Evolutionary conservation across 164 flowering plant species (phyloP).

Genomic region (Taxillus chinensis): DNA sequence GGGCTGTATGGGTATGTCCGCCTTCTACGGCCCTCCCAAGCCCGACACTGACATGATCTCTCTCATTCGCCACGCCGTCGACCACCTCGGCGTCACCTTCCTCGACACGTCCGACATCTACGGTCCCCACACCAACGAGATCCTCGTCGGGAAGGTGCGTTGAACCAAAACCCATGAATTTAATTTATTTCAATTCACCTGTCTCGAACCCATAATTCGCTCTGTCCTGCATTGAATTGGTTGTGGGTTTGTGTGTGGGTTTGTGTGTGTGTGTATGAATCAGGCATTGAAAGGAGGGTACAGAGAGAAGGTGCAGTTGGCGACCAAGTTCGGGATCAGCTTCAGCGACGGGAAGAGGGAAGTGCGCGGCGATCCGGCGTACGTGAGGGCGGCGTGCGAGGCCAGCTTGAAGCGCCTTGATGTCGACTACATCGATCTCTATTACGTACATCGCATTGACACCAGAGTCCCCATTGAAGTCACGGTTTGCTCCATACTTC

Average conservation of each 20-base stretch:
- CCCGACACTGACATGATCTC: background rate
- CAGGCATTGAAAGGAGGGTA: background rate
- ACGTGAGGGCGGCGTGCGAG: background rate
- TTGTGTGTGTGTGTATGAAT: background rate
- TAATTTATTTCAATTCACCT: background rate
- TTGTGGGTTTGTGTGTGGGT: background rate
- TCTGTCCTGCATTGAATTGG: background rate
- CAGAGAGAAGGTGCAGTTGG: background rate
- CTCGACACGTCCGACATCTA: slow-evolving; percentile 1
- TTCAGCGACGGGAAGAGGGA: background rate
- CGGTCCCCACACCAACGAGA: background rate
- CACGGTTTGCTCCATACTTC: background rate
- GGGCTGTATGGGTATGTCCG: background rate
- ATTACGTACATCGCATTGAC: background rate
- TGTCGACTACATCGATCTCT: background rate
- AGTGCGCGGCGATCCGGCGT: background rate
- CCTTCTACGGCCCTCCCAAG: slow-evolving; percentile 3
- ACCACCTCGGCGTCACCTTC: background rate
- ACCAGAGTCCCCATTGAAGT: slow-evolving; percentile 1
- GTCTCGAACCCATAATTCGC: background rate
- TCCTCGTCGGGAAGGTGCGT: background rate
- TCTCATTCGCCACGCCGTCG: background rate
- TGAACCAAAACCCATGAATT: background rate
- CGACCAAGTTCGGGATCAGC: background rate
- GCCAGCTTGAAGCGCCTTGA: background rate